Conservation (phyloP, 768 basidiomycete genomes). For the Leccinellum rugosiceps region DNA sequence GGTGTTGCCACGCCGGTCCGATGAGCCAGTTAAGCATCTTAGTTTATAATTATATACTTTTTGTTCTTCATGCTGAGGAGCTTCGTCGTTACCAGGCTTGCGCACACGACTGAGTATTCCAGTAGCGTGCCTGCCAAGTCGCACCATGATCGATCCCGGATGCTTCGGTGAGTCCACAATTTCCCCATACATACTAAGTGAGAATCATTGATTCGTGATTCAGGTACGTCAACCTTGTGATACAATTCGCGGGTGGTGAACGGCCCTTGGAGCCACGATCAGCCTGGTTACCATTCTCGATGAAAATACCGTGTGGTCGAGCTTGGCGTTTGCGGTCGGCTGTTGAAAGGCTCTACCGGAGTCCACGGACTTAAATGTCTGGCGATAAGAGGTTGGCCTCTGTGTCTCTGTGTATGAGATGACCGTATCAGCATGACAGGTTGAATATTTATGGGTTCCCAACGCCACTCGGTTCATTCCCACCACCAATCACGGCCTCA, state of each 20-base stretch:
- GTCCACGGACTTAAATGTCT: not conserved
- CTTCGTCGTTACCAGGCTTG: not conserved
- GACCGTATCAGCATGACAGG: not conserved
- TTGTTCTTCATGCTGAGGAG: not conserved
- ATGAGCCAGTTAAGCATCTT: slow-evolving; percentile 3
- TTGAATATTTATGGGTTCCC: not conserved
- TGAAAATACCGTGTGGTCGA: not conserved
- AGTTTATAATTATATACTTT: not conserved
- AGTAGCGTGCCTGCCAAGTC: not conserved
- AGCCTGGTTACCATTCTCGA: not conserved
- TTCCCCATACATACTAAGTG: not conserved
- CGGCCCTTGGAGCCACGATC: not conserved
- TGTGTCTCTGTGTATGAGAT: not conserved
- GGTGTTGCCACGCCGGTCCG: slow-evolving; percentile 8
- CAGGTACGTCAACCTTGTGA: not conserved
- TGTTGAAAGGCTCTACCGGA: not conserved
- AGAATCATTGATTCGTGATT: not conserved
- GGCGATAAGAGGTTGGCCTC: not conserved
- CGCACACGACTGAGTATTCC: not conserved
- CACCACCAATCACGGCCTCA: not conserved
- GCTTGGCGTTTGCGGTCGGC: not conserved
- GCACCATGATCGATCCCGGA: not conserved
- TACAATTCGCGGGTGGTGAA: not conserved
- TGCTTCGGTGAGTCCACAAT: not conserved
- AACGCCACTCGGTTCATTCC: not conserved